These are phyloP conservation scores for Gypsophila paniculata DNA, from an alignment of 179 eudicot species.

Conservation along the genomic window DNA sequence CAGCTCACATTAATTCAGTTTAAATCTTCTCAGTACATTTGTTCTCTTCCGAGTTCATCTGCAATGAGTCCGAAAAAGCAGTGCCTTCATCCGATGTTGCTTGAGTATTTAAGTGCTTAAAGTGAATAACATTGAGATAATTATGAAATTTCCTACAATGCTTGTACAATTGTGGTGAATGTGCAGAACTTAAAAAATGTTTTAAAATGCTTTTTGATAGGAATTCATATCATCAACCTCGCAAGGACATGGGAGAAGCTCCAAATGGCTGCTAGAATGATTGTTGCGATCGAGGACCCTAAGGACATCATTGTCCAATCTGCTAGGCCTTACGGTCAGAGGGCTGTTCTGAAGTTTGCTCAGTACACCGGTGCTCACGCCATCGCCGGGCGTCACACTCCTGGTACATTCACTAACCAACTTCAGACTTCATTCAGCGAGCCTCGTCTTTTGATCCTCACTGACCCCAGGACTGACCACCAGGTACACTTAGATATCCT, in stretches of 20 bases:
- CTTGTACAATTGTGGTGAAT: neutral
- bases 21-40: too few relatives aligned
- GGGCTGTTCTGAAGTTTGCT: conserved; percentile 55
- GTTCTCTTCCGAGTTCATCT: too few relatives aligned
- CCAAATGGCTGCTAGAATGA: conserved; percentile 72
- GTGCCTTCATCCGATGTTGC: too few relatives aligned
- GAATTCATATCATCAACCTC: conserved; percentile 71
- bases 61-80: too few relatives aligned
- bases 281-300: conserved; percentile 77
- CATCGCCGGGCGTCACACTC: conserved; percentile 43
- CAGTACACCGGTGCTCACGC: conserved; percentile 41
- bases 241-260: conserved; percentile 86
- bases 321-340: conserved; percentile 60
- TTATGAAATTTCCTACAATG: neutral
- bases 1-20: too few relatives aligned
- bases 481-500: conserved; percentile 37
- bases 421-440: conserved; percentile 45
- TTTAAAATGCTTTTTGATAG: conserved; percentile 26
- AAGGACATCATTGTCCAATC: conserved; percentile 82
- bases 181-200: neutral
- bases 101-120: too few relatives aligned
- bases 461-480: conserved; percentile 81
- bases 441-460: conserved; percentile 60
- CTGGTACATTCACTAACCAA: conserved; percentile 44
- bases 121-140: too few relatives aligned